Conservation (phyloP, 78 protist species). For the Pirum gemmata region DNA sequence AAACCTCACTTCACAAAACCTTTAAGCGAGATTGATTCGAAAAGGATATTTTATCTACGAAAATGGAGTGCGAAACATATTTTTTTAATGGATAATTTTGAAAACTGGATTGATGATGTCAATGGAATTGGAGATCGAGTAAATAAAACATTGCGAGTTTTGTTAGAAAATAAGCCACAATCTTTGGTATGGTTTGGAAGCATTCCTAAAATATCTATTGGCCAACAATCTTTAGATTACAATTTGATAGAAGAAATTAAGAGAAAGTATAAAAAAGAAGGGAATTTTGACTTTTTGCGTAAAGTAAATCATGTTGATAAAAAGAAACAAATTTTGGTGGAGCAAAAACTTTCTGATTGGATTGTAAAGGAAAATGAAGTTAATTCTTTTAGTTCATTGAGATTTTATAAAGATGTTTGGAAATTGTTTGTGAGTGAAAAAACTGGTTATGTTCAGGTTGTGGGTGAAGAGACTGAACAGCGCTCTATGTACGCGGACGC, state of each 20-base stretch:
- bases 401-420: no score
- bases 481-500: neutral
- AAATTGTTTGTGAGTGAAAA: neutral
- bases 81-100: neutral
- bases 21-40: neutral
- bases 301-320: neutral
- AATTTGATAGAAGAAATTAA: neutral
- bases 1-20: neutral
- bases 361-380: neutral
- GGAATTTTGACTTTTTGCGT: no score
- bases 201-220: neutral
- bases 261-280: no score
- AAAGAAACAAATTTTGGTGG: neutral
- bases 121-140: neutral
- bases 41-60: neutral
- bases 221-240: neutral
- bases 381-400: no score
- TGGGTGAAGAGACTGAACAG: neutral
- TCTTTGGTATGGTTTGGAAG: neutral
- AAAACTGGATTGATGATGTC: no score
- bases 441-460: neutral
- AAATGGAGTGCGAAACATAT: neutral
- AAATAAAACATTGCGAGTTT: neutral
- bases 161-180: neutral
- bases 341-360: neutral